Evolutionary conservation across 2,329 filamentous ascomycete genomes (phyloP).

Genomic region (Hymenoscyphus fructigenus): DNA sequence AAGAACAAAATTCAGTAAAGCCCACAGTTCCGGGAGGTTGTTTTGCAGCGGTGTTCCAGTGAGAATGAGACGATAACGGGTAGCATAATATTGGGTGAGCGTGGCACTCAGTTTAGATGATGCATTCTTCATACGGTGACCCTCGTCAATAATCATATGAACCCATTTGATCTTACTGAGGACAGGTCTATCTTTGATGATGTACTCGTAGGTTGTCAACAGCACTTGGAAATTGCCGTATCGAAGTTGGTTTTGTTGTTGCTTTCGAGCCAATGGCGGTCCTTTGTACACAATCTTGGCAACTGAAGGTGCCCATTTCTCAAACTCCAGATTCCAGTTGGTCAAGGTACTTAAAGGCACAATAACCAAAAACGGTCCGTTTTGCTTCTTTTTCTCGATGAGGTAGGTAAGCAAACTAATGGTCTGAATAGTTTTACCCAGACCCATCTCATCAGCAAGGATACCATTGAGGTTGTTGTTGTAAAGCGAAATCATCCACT

Average conservation of each 20-base stretch:
- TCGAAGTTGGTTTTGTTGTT: conserved; percentile 89
- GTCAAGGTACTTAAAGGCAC: conserved; percentile 95
- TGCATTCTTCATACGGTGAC: conserved; percentile 99
- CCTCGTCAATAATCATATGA: conserved; percentile 99
- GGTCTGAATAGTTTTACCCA: conserved; percentile 98
- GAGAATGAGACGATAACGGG: conserved; percentile 91
- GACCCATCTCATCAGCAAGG: conserved; percentile 98
- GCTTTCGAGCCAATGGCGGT: conserved; percentile 81
- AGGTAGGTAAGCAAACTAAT: conserved; percentile 97
- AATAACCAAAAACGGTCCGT: conserved; percentile 92
- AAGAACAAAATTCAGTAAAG: conserved; percentile 95
- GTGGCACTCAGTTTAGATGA: conserved; percentile 95
- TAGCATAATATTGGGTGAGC: conserved; percentile 91
- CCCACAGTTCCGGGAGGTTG: conserved; percentile 94
- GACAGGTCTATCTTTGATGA: conserved; percentile 96
- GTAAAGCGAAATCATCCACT: conserved; percentile 99
- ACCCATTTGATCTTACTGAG: conserved; percentile 99
- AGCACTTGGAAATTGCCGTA: conserved; percentile 95
- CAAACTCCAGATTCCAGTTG: conserved; percentile 98
- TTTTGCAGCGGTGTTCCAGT: conserved; percentile 97
- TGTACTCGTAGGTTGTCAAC: conserved; percentile 97
- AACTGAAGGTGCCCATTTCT: conserved; percentile 95
- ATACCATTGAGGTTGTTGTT: conserved; percentile 99
- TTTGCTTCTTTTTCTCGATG: conserved; percentile 91
- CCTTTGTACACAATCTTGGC: conserved; percentile 94